Conservation (phyloP, 352 stramenopile genomes). For the Globisporangium splendens region DNA sequence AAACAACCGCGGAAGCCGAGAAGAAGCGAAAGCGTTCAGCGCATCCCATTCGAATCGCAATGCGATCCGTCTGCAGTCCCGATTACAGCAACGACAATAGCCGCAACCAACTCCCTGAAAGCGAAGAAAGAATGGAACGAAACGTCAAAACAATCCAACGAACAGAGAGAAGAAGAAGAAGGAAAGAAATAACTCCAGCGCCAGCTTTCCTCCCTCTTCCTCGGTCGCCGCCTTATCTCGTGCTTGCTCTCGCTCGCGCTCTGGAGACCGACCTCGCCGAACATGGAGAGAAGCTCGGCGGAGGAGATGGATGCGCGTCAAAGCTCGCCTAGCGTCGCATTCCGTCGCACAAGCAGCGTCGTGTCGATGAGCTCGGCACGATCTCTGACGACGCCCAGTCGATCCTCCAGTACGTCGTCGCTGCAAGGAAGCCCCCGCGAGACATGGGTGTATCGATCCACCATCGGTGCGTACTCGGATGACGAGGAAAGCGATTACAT, state of each 20-base stretch:
- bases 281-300: constrained; percentile 5
- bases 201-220: constrained; percentile 2
- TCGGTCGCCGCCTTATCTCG: constrained; percentile 4
- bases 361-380: not conserved
- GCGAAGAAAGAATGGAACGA: constrained; percentile 18
- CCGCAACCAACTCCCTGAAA: not conserved
- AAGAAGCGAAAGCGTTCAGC: not conserved
- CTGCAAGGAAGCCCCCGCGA: constrained; percentile 17
- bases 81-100: not conserved
- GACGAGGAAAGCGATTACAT: constrained; percentile 15
- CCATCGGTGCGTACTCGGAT: constrained; percentile 33
- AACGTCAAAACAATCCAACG: constrained; percentile 17
- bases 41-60: not conserved
- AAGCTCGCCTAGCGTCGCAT: constrained; percentile 1
- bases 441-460: constrained; percentile 56
- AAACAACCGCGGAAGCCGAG: not conserved
- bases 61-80: not conserved
- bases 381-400: not conserved
- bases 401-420: not conserved
- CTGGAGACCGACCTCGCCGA: not conserved
- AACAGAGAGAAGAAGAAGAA: not conserved
- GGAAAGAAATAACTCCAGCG: not conserved
- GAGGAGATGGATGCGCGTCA: constrained; percentile 6
- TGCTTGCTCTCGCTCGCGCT: constrained; percentile 4
- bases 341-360: constrained; percentile 1